Evolutionary conservation across 2,329 filamentous ascomycete species (phyloP), one percentile per base, ranked within the genome.

Genomic region (Venturia asperata): DNA sequence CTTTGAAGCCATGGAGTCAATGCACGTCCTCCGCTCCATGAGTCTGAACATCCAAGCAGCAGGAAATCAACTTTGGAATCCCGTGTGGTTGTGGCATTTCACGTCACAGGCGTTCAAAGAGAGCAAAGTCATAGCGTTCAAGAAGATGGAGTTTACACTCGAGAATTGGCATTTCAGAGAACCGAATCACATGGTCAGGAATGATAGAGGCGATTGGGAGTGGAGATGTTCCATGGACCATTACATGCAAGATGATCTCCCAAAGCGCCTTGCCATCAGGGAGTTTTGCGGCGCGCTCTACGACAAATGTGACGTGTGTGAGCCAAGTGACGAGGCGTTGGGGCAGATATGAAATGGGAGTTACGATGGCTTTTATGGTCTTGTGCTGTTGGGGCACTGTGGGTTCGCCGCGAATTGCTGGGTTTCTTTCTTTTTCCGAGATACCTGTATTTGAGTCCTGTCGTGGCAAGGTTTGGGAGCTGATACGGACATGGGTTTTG

Each of bases 51-150:
- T 66, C 17, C 24, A 49, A 5, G 65, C 65, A 47, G 21, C 34
- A 30, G 65, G 65, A 24, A 66, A 66, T 43, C 62, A 65, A 56
- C 62, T 66, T 39, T 66, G 65, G 65, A 66, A 66, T 65, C 65
- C 65, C 24, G 30, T 66, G 13, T 65, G 63, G 65, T 56, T 66
- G 6, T 66, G 65, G 65, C 45, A 65, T 41, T 65, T 61, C 37
- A 61, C 63, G 21, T 41, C 43, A 17, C 55, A 66, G 30, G 41
- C 37, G 21, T 66, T 66, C 45, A 66, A 65, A 64, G 43, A 43
- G 37, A 42, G 42, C 39, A 43, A 34, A 9, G 55, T 62, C n/a
- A 43, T 34, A 13, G 52, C 47, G 19, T 66, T 66, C n/a, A 41
- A 61, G 10, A 27, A 43, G 45, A 66, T 66, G n/a, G 43, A 60